A percentile compares a stretch with the other conserved stretches of the same genome.
Conservation (phyloP, 768 basidiomycete genomes). For the Russula foetens region DNA sequence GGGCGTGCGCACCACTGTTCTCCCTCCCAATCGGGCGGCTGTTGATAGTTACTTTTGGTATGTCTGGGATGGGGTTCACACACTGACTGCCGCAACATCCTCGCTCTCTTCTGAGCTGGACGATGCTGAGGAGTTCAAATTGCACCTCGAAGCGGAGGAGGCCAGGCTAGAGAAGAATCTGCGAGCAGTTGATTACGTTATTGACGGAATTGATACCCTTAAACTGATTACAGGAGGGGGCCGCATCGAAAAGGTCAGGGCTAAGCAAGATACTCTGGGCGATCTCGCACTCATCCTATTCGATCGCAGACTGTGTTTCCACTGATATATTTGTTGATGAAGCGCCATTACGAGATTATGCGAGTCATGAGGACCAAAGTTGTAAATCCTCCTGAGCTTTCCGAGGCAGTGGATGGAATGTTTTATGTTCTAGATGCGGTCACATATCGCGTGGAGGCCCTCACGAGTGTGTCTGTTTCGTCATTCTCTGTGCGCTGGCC, state of each 20-base stretch:
- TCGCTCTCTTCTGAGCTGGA: not conserved
- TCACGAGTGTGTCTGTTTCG: conserved; percentile 5
- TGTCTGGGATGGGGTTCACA: conserved; percentile 3
- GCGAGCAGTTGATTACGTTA: conserved; percentile 15
- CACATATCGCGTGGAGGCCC: not conserved
- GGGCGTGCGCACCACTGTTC: not conserved
- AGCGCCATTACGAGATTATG: conserved; percentile 19
- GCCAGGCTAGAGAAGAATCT: not conserved
- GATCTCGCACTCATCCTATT: not conserved
- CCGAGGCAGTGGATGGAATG: not conserved
- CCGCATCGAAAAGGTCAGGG: conserved; percentile 25
- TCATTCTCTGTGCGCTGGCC: too few relatives aligned
- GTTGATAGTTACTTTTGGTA: not conserved
- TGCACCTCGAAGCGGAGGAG: conserved; percentile 19
- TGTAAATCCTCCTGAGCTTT: not conserved
- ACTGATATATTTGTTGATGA: conserved; percentile 14
- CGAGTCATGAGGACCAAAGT: conserved; percentile 1
- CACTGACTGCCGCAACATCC: not conserved
- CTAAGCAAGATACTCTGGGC: too few relatives aligned
- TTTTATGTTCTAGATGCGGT: not conserved
- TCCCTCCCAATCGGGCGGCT: conserved; percentile 8
- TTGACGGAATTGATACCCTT: conserved; percentile 26
- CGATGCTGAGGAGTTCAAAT: conserved; percentile 14
- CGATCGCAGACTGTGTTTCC: conserved; percentile 12
- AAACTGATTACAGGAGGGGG: conserved; percentile 23